These are phyloP conservation scores for Rhizopogon rudus DNA, from an alignment of 768 basidiomycete species.

Conservation along the genomic window DNA sequence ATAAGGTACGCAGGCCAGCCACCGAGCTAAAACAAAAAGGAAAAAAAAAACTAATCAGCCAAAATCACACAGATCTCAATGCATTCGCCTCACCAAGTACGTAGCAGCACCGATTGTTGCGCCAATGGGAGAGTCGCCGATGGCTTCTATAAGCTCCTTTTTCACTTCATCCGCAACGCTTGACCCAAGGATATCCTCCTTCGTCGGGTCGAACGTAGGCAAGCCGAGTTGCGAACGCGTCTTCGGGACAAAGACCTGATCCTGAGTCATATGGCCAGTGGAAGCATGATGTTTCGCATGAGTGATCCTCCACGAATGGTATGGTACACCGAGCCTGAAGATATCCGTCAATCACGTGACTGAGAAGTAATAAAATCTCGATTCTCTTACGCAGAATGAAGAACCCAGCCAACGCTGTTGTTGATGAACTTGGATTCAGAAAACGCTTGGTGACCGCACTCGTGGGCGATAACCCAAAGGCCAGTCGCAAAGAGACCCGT, in stretches of 20 bases:
- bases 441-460: conserved; percentile 96
- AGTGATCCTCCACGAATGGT: conserved; percentile 93
- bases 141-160: conserved; percentile 75
- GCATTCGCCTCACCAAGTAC: conserved; percentile 48
- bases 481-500: conserved; percentile 87
- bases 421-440: conserved; percentile 90
- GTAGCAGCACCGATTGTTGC: conserved; percentile 46
- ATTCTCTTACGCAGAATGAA: conserved; percentile 76
- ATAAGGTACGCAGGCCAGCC: conserved; percentile 88
- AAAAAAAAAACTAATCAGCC: neutral
- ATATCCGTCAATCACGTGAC: conserved; percentile 20
- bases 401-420: conserved; percentile 87
- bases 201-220: conserved; percentile 63
- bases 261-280: conserved; percentile 89
- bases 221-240: conserved; percentile 71
- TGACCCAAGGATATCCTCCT: conserved; percentile 61
- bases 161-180: conserved; percentile 63
- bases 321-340: conserved; percentile 85
- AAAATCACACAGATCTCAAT: neutral
- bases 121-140: conserved; percentile 87
- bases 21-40: conserved; percentile 39
- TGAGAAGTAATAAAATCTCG: conserved; percentile 1
- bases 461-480: conserved; percentile 91
- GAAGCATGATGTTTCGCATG: conserved; percentile 96
- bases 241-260: conserved; percentile 92